Evolutionary conservation across 2,329 filamentous ascomycete species (phyloP).

Genomic region (Curvularia eragrostidis): DNA sequence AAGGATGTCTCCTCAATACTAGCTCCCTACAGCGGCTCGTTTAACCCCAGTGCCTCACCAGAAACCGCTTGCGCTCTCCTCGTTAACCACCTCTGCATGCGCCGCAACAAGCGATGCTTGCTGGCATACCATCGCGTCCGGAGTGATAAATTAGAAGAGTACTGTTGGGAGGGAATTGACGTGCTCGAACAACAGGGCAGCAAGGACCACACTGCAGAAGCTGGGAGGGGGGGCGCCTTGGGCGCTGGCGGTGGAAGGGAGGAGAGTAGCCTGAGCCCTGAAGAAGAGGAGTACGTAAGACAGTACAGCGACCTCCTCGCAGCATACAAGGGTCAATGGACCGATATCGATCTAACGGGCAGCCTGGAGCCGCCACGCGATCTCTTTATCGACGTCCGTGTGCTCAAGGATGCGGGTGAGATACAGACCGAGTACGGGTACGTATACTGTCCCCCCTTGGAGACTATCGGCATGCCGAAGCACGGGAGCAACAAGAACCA

Average conservation of each 20-base stretch:
- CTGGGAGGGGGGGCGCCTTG: conserved; percentile 52
- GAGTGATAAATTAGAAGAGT: conserved; percentile 88
- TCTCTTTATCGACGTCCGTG: conserved; percentile 94
- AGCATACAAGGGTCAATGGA: conserved; percentile 99
- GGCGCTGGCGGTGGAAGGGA: conserved; percentile 55
- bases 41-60: conserved; percentile 83
- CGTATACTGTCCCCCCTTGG: conserved; percentile 47
- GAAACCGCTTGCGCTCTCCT: conserved; percentile 86
- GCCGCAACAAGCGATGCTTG: conserved; percentile 93
- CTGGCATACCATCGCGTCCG: conserved; percentile 92
- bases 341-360: conserved; percentile 93
- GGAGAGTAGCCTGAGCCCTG: conserved; percentile 83
- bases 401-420: conserved; percentile 95
- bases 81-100: conserved; percentile 93
- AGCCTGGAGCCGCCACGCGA: conserved; percentile 93
- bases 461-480: conserved; percentile 2
- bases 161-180: conserved; percentile 90
- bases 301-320: conserved; percentile 90
- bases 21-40: conserved; percentile 81
- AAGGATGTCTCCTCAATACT: conserved; percentile 81
- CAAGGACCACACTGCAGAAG: conserved; percentile 27
- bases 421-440: conserved; percentile 99
- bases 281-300: conserved; percentile 95
- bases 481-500: background rate
- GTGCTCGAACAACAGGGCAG: conserved; percentile 68